phyloP scores from a whole-genome alignment of 192 early-diverging fungal genomes.

The Coemansia aciculifera region DNA sequence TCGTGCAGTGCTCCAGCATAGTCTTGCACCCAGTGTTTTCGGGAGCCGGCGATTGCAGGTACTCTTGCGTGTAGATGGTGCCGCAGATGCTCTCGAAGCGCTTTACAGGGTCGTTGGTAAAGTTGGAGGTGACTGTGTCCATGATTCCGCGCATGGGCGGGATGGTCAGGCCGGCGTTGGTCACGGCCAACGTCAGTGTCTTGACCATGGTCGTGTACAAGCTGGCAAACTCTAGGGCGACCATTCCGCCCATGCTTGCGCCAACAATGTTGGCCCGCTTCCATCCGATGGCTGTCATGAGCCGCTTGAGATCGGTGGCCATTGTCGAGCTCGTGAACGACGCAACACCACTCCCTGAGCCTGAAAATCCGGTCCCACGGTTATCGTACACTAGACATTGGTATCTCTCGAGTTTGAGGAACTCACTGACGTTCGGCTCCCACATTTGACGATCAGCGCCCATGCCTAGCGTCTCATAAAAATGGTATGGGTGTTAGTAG shows the following conservation, averaged over 20 bases:
- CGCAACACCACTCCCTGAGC: neutral
- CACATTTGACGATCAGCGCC: slow-evolving; percentile 54
- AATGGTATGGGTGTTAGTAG: neutral
- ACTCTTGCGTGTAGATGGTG: slow-evolving; percentile 39
- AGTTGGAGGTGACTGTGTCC: slow-evolving; percentile 31
- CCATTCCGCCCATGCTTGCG: slow-evolving; percentile 87
- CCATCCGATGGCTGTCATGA: slow-evolving; percentile 74
- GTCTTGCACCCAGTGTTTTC: slow-evolving; percentile 25
- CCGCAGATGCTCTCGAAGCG: slow-evolving; percentile 43
- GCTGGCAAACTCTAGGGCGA: slow-evolving; percentile 68
- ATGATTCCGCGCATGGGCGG: slow-evolving; percentile 41
- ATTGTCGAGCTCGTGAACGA: slow-evolving; percentile 21
- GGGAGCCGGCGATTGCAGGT: slow-evolving; percentile 36
- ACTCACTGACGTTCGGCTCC: slow-evolving; percentile 56
- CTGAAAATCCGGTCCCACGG: slow-evolving; percentile 69
- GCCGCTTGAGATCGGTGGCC: slow-evolving; percentile 64
- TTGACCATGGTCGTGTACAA: slow-evolving; percentile 59
- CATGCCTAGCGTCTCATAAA: slow-evolving; percentile 16
- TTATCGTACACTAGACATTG: slow-evolving; percentile 77
- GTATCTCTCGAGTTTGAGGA: slow-evolving; percentile 61
- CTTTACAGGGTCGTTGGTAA: slow-evolving; percentile 33
- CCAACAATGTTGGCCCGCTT: slow-evolving; percentile 70
- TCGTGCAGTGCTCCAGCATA: slow-evolving; percentile 42
- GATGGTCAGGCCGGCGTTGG: slow-evolving; percentile 40
- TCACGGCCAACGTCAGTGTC: slow-evolving; percentile 41